phyloP scores from a whole-genome alignment of 2,329 filamentous ascomycete genomes.

The Podosphaera xanthii region DNA sequence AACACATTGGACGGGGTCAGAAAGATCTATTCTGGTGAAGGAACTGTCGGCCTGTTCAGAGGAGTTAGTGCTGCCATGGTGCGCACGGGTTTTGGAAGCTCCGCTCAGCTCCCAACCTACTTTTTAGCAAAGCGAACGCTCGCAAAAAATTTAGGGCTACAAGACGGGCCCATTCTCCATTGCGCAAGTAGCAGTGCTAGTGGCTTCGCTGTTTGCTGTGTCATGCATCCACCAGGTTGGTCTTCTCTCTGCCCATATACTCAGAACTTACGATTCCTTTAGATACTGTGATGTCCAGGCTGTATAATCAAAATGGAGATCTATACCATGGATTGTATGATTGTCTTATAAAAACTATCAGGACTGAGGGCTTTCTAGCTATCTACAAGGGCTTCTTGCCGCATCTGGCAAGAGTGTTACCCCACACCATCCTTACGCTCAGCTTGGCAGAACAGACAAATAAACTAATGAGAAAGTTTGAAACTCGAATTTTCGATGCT shows the following conservation, averaged over 20 bases:
- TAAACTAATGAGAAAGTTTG: constrained; percentile 65
- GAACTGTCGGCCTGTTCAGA: constrained; percentile 61
- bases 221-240: constrained; percentile 90
- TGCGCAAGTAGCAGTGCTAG: constrained; percentile 71
- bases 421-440: constrained; percentile 84
- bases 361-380: constrained; percentile 73
- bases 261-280: constrained; percentile 4
- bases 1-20: constrained; percentile 65
- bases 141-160: constrained; percentile 61
- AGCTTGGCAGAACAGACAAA: constrained; percentile 93
- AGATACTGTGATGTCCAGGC: constrained; percentile 94
- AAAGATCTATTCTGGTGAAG: constrained; percentile 59
- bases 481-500: constrained; percentile 28
- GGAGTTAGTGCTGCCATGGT: constrained; percentile 90
- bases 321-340: constrained; percentile 88
- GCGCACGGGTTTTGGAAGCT: constrained; percentile 82
- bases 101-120: constrained; percentile 90
- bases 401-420: constrained; percentile 79
- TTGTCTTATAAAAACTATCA: constrained; percentile 74
- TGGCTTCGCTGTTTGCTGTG: constrained; percentile 87
- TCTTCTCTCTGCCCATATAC: neutral
- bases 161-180: constrained; percentile 77
- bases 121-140: constrained; percentile 88
- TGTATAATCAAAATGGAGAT: constrained; percentile 98
- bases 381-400: constrained; percentile 97